Evolutionary conservation across 2,329 filamentous ascomycete species (phyloP).

Genomic region (Hysterium pulicare): DNA sequence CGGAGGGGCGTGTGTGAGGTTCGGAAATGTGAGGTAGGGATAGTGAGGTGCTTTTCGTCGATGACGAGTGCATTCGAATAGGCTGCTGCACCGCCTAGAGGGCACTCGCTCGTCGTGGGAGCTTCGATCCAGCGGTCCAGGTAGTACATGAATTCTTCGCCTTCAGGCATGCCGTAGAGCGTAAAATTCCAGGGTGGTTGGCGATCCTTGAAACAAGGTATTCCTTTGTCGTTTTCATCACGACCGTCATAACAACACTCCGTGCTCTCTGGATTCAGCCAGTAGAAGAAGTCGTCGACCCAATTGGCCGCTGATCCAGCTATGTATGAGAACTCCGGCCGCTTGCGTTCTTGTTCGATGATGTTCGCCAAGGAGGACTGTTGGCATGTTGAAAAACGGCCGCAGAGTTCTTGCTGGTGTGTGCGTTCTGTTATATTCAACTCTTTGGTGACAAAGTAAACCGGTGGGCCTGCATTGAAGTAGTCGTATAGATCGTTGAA

Average conservation of each 20-base stretch:
- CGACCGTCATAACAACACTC: slow-evolving; percentile 64
- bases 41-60: slow-evolving; percentile 62
- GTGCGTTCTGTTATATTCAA: slow-evolving; percentile 72
- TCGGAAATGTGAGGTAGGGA: slow-evolving; percentile 86
- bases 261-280: slow-evolving; percentile 78
- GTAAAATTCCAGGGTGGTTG: slow-evolving; percentile 85
- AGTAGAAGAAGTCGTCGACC: slow-evolving; percentile 95
- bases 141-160: slow-evolving; percentile 85
- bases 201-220: slow-evolving; percentile 75
- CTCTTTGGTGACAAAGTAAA: slow-evolving; percentile 88
- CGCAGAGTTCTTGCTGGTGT: slow-evolving; percentile 84
- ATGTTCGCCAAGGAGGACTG: slow-evolving; percentile 81
- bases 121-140: slow-evolving; percentile 76
- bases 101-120: slow-evolving; percentile 79
- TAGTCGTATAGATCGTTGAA: slow-evolving; percentile 96
- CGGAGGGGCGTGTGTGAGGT: slow-evolving; percentile 83
- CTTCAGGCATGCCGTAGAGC: slow-evolving; percentile 86
- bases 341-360: slow-evolving; percentile 89
- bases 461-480: slow-evolving; percentile 84
- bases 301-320: slow-evolving; percentile 86
- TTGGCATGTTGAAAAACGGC: slow-evolving; percentile 85
- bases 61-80: slow-evolving; percentile 84
- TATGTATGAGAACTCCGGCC: slow-evolving; percentile 82
- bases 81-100: slow-evolving; percentile 81
- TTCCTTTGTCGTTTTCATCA: slow-evolving; percentile 40